Conservation (phyloP, 352 stramenopile species). For the Phytophthora syringae region DNA sequence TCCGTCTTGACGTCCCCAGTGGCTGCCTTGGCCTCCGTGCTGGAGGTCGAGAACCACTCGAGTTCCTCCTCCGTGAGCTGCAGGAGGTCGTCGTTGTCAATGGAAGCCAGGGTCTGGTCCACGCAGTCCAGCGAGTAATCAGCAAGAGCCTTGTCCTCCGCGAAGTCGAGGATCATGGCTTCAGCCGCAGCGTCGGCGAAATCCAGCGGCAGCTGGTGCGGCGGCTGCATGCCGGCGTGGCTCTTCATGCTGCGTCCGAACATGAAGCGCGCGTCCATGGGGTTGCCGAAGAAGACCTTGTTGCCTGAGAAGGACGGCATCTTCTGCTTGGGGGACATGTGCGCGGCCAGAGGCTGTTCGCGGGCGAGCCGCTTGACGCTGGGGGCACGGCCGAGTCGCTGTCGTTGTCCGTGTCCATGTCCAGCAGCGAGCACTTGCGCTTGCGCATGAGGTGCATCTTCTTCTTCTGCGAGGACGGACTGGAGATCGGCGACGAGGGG, state of each 20-base stretch:
- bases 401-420: slow-evolving; percentile 37
- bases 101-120: slow-evolving; percentile 69
- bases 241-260: slow-evolving; percentile 40
- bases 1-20: slow-evolving; percentile 13
- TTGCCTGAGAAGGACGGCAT: slow-evolving; percentile 38
- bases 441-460: slow-evolving; percentile 73
- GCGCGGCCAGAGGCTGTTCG: slow-evolving; percentile 66
- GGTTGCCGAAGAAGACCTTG: slow-evolving; percentile 59
- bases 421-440: slow-evolving; percentile 60
- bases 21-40: slow-evolving; percentile 20
- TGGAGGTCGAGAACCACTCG: slow-evolving; percentile 79
- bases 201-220: slow-evolving; percentile 55
- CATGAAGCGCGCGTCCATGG: slow-evolving; percentile 45
- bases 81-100: slow-evolving; percentile 83
- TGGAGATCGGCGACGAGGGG: slow-evolving; percentile 20
- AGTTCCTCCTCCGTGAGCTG: slow-evolving; percentile 85
- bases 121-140: slow-evolving; percentile 70
- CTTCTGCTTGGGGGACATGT: slow-evolving; percentile 85
- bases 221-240: slow-evolving; percentile 30
- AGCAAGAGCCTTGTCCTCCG: slow-evolving; percentile 68
- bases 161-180: slow-evolving; percentile 81
- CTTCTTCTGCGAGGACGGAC: slow-evolving; percentile 46
- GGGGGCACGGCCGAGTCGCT: slow-evolving; percentile 33
- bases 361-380: slow-evolving; percentile 75
- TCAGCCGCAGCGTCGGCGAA: slow-evolving; percentile 54